Evolutionary conservation across 176 grass and related monocot genomes (phyloP), one percentile per base, ranked within the genome.

Genomic region (Carex scoparia): DNA sequence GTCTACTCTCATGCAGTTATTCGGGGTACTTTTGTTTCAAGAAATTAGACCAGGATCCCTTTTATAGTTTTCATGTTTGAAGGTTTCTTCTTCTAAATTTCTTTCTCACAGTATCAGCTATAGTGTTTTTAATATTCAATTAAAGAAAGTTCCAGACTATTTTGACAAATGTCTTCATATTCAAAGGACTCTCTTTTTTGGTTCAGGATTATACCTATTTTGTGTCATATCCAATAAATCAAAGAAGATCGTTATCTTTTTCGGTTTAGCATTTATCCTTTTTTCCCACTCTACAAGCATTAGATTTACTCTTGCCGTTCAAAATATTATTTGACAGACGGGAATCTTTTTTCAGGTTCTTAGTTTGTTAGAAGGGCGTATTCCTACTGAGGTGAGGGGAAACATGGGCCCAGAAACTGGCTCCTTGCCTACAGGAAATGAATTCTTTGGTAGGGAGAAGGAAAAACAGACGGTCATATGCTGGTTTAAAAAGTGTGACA

Each of bases 381-480:
- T 1, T 73, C 35, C 19, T 9, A 55, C 72, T 15, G 48, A 54
- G 10, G n/a, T 54, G 46, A 76, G 46, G 0, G 46, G 10, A 54
- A 0, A 55, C 30, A 30, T 6, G 19, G 4, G 32, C 14, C 62
- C 53, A 18, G 87, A 84, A 61, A 81, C 61, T 5, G 16, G 61
- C 48, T 62, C 54, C 8, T 12, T 84, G 4, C 12, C 40, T 12
- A 18, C 31, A 31, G 74, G 57, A 7, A 67, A 56, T 3, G 27
- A 85, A 33, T 7, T 85, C 4, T 18, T 88, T 35, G 87, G 82
- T 65, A 12, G 82, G 37, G 73, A 70, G 5, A 63, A 64, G 1
- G 82, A 88, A 68, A 54, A 37, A 80, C 3, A 85, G 15, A 63
- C 5, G 3, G 23, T 88, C 1, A 32, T 80, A 10, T 7, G 35